phyloP scores from a whole-genome alignment of 2,329 filamentous ascomycete genomes.

The Amphichorda felina region DNA sequence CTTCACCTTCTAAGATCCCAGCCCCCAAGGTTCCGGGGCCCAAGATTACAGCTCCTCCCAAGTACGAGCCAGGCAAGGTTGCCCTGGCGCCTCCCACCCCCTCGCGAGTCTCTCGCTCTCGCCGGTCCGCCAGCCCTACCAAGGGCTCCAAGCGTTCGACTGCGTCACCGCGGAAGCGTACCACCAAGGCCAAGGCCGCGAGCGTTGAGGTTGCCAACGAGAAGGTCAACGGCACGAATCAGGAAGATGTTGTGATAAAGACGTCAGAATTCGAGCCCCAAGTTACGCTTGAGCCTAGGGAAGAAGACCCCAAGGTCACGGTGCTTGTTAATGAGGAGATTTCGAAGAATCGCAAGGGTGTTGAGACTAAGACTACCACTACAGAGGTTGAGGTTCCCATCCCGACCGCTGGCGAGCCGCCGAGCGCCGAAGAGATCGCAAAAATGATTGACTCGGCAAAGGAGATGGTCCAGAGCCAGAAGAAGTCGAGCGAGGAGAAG shows the following conservation, averaged over 20 bases:
- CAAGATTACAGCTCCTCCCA: constrained; percentile 52
- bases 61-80: constrained; percentile 47
- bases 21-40: constrained; percentile 42
- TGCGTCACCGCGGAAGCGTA: constrained; percentile 44
- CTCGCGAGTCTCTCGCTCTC: constrained; percentile 36
- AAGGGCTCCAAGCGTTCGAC: constrained; percentile 32
- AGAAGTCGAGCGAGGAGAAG: constrained; percentile 24
- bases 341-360: constrained; percentile 38
- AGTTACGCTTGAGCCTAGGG: constrained; percentile 35
- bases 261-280: constrained; percentile 37
- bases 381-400: constrained; percentile 66
- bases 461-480: constrained; percentile 65
- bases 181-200: constrained; percentile 29
- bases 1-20: constrained; percentile 64
- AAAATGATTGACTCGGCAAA: constrained; percentile 79
- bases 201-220: constrained; percentile 17
- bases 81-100: constrained; percentile 37
- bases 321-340: constrained; percentile 59
- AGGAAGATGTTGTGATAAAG: constrained; percentile 27
- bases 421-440: constrained; percentile 65
- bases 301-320: constrained; percentile 50
- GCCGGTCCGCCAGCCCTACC: constrained; percentile 45
- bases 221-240: constrained; percentile 17
- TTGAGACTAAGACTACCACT: constrained; percentile 55
- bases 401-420: constrained; percentile 46